phyloP scores from a whole-genome alignment of 2,329 filamentous ascomycete genomes.

The Epichloe typhina region DNA sequence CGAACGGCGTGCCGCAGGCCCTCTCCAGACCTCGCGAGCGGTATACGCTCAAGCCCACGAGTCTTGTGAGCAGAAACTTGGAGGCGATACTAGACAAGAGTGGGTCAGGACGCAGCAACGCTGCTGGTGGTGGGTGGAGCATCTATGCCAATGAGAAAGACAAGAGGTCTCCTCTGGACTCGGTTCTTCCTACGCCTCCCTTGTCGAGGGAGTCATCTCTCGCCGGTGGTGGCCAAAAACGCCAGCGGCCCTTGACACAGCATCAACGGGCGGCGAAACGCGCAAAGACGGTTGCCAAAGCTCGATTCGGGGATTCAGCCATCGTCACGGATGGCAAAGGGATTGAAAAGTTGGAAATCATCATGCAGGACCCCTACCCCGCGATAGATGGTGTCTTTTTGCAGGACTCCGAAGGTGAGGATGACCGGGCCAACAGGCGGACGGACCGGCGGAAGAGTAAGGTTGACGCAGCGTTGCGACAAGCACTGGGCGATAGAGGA shows the following conservation, averaged over 20 bases:
- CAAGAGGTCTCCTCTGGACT: conserved; percentile 42
- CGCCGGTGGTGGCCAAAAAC: conserved; percentile 17
- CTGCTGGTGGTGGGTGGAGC: conserved; percentile 65
- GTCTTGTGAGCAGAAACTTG: conserved; percentile 58
- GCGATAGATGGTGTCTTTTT: conserved; percentile 8
- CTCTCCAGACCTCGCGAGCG: conserved; percentile 62
- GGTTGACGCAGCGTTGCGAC: conserved; percentile 22
- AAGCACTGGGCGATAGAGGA: conserved; percentile 12
- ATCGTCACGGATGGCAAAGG: conserved; percentile 43
- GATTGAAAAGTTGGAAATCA: conserved; percentile 47
- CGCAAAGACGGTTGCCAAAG: conserved; percentile 46
- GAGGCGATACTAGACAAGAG: conserved; percentile 54
- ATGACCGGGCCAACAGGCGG: conserved; percentile 7
- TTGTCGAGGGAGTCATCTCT: conserved; percentile 22
- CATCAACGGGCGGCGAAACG: conserved; percentile 37
- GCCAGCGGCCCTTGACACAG: conserved; percentile 12
- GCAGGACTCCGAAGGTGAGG: conserved; percentile 14
- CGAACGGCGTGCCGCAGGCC: conserved; percentile 71
- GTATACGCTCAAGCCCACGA: conserved; percentile 55
- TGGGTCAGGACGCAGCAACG: conserved; percentile 56
- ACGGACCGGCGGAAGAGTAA: conserved; percentile 18
- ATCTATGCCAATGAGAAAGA: conserved; percentile 56
- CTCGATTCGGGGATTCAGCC: conserved; percentile 55
- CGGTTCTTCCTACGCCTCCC: conserved; percentile 33
- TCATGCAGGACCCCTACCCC: conserved; percentile 45